Evolutionary conservation across 495 filamentous ascomycete species (phyloP).

Genomic region (Penicillium egyptiacum): DNA sequence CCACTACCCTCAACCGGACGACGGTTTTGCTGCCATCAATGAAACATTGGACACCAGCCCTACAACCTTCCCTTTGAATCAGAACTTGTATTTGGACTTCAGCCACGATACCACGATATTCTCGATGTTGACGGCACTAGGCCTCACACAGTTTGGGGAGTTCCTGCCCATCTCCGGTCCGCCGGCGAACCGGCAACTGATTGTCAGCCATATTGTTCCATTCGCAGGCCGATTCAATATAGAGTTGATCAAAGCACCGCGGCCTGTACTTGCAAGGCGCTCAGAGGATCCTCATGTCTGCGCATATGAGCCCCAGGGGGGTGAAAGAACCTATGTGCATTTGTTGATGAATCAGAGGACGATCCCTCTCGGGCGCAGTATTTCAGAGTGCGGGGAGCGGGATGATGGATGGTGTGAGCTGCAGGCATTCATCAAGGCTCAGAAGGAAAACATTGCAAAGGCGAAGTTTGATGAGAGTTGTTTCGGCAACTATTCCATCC

Average conservation of each 20-base stretch:
- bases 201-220: constrained; percentile 56
- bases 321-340: constrained; percentile 58
- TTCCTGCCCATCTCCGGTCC: constrained; percentile 43
- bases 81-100: constrained; percentile 46
- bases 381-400: constrained; percentile 54
- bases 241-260: constrained; percentile 59
- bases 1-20: constrained; percentile 46
- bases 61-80: constrained; percentile 49
- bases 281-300: constrained; percentile 11
- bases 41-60: constrained; percentile 49
- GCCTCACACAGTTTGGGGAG: constrained; percentile 51
- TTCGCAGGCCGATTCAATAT: constrained; percentile 64
- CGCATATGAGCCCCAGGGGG: constrained; percentile 10
- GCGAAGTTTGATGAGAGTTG: constrained; percentile 56
- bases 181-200: constrained; percentile 49
- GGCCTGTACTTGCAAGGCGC: constrained; percentile 47
- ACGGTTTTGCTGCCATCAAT: constrained; percentile 51
- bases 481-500: constrained; percentile 25
- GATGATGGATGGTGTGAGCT: constrained; percentile 69
- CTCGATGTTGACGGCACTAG: constrained; percentile 48
- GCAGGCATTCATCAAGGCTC: constrained; percentile 52
- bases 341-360: constrained; percentile 66
- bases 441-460: constrained; percentile 43
- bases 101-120: constrained; percentile 36
- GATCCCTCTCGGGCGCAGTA: constrained; percentile 56